Conservation (phyloP, 2,329 filamentous ascomycete species). For the Fusarium proliferatum region DNA sequence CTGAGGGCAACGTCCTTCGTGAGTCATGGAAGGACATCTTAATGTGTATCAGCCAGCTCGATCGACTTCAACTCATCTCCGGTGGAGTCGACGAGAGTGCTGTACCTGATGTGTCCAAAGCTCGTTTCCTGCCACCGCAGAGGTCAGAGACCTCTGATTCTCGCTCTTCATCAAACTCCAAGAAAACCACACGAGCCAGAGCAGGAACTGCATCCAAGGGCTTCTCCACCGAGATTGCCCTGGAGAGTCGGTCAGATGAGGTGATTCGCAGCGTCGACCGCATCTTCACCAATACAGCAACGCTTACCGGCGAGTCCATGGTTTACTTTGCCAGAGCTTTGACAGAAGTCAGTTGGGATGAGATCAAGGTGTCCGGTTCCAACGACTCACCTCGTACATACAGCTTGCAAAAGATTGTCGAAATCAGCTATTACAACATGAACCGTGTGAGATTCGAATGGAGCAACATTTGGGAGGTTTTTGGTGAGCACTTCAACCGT, state of each 20-base stretch:
- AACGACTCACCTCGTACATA: constrained; percentile 97
- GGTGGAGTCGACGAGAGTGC: constrained; percentile 93
- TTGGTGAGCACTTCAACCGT: constrained; percentile 98
- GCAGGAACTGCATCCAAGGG: constrained; percentile 71
- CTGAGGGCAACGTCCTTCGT: constrained; percentile 88
- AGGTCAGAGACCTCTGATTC: constrained; percentile 66
- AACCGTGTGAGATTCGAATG: constrained; percentile 97
- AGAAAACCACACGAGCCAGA: constrained; percentile 59
- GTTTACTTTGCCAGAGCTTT: constrained; percentile 93
- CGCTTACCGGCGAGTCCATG: constrained; percentile 92
- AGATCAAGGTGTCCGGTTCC: constrained; percentile 96
- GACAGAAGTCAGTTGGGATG: constrained; percentile 98
- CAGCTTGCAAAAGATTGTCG: constrained; percentile 96
- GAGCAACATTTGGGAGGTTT: constrained; percentile 96
- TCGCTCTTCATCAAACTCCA: constrained; percentile 75
- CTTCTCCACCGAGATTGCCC: constrained; percentile 82
- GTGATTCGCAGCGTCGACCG: constrained; percentile 93
- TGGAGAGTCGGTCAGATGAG: constrained; percentile 92
- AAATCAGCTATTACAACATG: constrained; percentile 99
- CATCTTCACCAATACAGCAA: constrained; percentile 96
- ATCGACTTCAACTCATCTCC: constrained; percentile 93
- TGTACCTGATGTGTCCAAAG: constrained; percentile 90
- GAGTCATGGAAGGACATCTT: constrained; percentile 96
- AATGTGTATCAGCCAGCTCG: constrained; percentile 94
- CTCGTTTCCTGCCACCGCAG: constrained; percentile 73